Base-by-base conservation (phyloP, 1,139 yeast species). In the Yamadazyma siamensis region DNA sequence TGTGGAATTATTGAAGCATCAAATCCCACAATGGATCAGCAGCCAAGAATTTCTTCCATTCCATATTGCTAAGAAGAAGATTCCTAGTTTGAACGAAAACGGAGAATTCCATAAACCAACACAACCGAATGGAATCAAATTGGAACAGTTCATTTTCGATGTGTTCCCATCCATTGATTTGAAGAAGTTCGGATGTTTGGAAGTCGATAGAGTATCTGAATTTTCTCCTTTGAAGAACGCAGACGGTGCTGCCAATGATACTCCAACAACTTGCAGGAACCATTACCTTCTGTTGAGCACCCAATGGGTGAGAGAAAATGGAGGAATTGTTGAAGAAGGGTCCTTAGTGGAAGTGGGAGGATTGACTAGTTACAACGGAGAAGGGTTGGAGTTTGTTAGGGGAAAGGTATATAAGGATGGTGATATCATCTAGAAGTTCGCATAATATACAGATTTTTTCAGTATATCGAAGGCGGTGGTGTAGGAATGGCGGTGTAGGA, bases 121-220 rank as follows among this genome's bases (percentile, higher is more conserved):
- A 3, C 73, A 67, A 35, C 85, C 94, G 32, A 91, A 94, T 53
- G 98, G 97, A 27, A 79, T 89, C 50, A 94, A 94, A 59, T 71
- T 94, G 48, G 99, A 94, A 57, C 98, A 91, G 56, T 94, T 94
- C 50, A 94, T 94, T 34, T 94, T 94, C 64, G 99, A 94, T 54
- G 95, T 94, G 24, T 94, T 91, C 63, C 89, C 94, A 29, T 74
- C 80, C 22, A 80, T 94, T 26, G 74, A 76, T 15, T 56, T 88
- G 43, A 54, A 58, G n/a, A 76, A 75, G 47, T 94, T 94, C 55
- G 98, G 96, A 1, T 86, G 95, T 52, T 69, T 94, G 41, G 98
- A 94, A 61, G 98, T 94, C 17, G 83, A 77, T 26, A 77, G 99
- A 54, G 43, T 62, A 4, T 79, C 79, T 35, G 98, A 94, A 55